Percentiles rank a stretch among this genome's conserved stretches.
phyloP scores from a whole-genome alignment of 2,329 filamentous ascomycete species.

The Sporothrix brasiliensis region DNA sequence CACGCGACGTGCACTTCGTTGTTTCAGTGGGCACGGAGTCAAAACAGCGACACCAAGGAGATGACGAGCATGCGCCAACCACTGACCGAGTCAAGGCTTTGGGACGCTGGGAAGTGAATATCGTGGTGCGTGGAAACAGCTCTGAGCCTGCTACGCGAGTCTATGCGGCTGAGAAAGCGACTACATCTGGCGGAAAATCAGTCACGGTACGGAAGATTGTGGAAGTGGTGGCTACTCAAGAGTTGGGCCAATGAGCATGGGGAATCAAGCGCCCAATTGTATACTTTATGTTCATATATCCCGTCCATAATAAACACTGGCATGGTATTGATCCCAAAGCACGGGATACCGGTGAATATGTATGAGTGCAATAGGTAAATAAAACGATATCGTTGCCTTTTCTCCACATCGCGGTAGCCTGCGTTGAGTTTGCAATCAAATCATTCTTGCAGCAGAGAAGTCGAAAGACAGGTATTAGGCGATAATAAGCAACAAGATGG shows the following conservation, averaged over 20 bases:
- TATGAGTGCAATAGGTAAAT: not conserved
- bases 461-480: slow-evolving; percentile 31
- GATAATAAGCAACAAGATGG: not conserved
- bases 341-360: not conserved
- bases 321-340: too few species aligned
- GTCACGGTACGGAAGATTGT: slow-evolving; percentile 43
- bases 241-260: slow-evolving; percentile 21
- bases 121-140: slow-evolving; percentile 40
- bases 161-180: not conserved
- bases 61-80: slow-evolving; percentile 39
- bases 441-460: not conserved
- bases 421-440: not conserved
- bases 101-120: slow-evolving; percentile 47
- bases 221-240: slow-evolving; percentile 43
- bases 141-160: not conserved
- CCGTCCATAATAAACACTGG: not conserved
- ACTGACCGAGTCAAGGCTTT: slow-evolving; percentile 48
- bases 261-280: not conserved
- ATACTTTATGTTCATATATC: slow-evolving; percentile 14
- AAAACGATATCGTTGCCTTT: not conserved
- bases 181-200: slow-evolving; percentile 30
- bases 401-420: slow-evolving; percentile 18
- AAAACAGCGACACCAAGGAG: not conserved
- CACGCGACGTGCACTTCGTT: slow-evolving; percentile 43
- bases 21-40: slow-evolving; percentile 31